Percentiles rank a stretch among this genome's conserved stretches.
These are phyloP conservation scores for Diaporthe citriasiana DNA, from an alignment of 2,329 filamentous ascomycete species.

Conservation along the genomic window DNA sequence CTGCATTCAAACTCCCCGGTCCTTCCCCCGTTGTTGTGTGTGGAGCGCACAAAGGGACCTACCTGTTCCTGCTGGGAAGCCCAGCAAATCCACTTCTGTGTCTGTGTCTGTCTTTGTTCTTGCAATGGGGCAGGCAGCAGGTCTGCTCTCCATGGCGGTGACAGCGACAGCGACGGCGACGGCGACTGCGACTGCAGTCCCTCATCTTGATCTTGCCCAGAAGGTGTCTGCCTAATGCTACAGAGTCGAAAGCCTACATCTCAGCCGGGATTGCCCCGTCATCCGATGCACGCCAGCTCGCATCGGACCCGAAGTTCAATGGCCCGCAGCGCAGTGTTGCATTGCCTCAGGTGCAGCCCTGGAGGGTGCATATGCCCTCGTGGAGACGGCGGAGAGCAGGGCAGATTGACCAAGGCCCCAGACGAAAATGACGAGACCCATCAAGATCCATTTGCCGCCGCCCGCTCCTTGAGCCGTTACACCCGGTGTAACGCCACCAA, in stretches of 20 bases:
- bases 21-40: constrained; percentile 1
- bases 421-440: constrained; percentile 26
- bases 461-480: constrained; percentile 17
- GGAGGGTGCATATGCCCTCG: constrained; percentile 23
- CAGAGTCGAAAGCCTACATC: constrained; percentile 34
- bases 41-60: constrained; percentile 25
- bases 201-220: constrained; percentile 29
- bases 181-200: constrained; percentile 1
- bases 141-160: constrained; percentile 19
- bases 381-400: constrained; percentile 22
- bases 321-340: constrained; percentile 34
- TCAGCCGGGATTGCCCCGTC: constrained; percentile 39
- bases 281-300: constrained; percentile 30
- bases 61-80: neutral
- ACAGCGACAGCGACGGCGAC: neutral
- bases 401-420: constrained; percentile 11
- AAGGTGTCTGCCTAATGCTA: constrained; percentile 36
- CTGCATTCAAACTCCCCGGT: neutral
- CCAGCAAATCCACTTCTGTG: constrained; percentile 3
- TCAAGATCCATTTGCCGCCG: constrained; percentile 29
- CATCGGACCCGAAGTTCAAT: constrained; percentile 34
- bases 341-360: constrained; percentile 39
- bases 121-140: neutral
- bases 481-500: constrained; percentile 29
- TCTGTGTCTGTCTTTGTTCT: constrained; percentile 4